Conservation (phyloP, 2,329 filamentous ascomycete genomes). For the Hymenoscyphus fraxineus region DNA sequence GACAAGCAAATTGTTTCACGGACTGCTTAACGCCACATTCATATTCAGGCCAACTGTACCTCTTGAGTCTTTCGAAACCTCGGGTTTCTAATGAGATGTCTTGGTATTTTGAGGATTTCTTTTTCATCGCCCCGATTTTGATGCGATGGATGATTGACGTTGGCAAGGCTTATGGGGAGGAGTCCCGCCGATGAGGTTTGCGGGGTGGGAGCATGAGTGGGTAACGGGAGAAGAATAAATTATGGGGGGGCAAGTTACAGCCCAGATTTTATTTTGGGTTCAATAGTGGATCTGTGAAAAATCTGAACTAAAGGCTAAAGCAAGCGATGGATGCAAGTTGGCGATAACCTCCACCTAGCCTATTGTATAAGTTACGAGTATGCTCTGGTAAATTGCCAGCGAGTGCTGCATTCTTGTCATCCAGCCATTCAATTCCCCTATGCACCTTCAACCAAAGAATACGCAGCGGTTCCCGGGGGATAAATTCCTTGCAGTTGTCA, state of each 20-base stretch:
- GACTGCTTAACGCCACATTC: not conserved
- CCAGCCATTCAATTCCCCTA: not conserved
- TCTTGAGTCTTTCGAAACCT: constrained; percentile 4
- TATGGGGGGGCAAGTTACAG: not conserved
- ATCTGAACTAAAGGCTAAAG: not conserved
- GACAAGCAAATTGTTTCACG: constrained; percentile 17
- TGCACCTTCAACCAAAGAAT: not conserved
- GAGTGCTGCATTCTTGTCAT: not conserved
- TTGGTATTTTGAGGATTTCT: constrained; percentile 6
- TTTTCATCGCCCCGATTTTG: not conserved
- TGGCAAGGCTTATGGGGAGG: constrained; percentile 1
- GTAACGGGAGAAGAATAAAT: not conserved
- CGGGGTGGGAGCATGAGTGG: not conserved
- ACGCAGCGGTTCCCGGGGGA: not conserved
- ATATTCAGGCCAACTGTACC: not conserved
- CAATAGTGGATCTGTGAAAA: not conserved
- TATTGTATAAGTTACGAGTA: not conserved
- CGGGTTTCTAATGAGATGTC: constrained; percentile 2
- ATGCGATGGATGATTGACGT: not conserved
- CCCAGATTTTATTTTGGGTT: not conserved
- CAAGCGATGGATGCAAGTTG: not conserved
- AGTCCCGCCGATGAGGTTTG: not conserved
- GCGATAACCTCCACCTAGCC: not conserved
- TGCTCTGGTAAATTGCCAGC: not conserved
- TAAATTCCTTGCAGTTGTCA: not conserved